Evolutionary conservation across 352 stramenopile genomes (phyloP), one percentile per base, ranked within the genome.

Genomic region (Saprolegnia diclina): DNA sequence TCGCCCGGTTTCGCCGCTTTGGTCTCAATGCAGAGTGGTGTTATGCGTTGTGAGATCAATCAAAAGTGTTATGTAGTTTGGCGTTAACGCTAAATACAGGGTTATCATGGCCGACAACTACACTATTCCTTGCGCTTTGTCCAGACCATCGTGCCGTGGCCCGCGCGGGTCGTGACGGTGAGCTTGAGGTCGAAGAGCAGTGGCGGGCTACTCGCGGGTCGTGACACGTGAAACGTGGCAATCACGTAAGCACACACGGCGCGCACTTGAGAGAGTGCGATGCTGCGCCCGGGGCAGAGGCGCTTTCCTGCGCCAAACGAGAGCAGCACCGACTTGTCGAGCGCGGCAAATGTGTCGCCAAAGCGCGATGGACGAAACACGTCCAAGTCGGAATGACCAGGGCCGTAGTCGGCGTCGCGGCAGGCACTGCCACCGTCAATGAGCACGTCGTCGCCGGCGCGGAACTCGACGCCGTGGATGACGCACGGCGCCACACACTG

Each of bases 281-380:
- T 22, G 5, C 5, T 54, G n/a, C 46, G n/a, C 24, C 46, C 46
- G n/a, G 46, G 46, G 24, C 46, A 54, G 2, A 54, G n/a, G 5
- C 2, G 46, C n/a, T 29, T 54, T 29, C 46, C 46, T 29, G 24
- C 24, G n/a, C 46, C 46, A 54, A 54, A 54, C n/a, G 46, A 29
- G 2, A 54, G n/a, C 24, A 29, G 24, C n/a, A 54, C n/a, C 24
- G 46, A 29, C 24, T 54, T 54, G 24, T 54, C 46, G n/a, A 54
- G n/a, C 5, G 46, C n/a, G n/a, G n/a, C 46, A 22, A 2, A 5
- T 35, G 29, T 35, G n/a, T 54, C n/a, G 24, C n/a, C 46, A 54
- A 54, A 54, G 46, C 46, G 46, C 24, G n/a, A 29, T 54, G 46
- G 46, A 54, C 46, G 46, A 54, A 54, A 54, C 24, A 5, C 46